Base-by-base conservation (phyloP, 352 stramenopile genomes). In the Phytophthora syringae region DNA sequence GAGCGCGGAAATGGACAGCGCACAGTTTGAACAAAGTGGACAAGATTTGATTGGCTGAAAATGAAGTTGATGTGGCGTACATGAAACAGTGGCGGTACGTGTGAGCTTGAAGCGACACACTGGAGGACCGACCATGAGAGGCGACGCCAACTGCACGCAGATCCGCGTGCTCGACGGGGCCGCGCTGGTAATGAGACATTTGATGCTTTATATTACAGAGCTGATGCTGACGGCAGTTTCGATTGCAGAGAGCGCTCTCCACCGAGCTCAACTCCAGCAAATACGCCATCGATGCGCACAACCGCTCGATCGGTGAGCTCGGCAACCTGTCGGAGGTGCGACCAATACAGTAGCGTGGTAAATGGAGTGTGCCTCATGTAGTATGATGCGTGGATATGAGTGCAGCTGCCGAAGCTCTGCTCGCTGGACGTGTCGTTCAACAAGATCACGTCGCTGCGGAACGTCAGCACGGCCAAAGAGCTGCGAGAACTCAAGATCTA, bases 351-450 rank as follows among this genome's bases (percentile, higher is more conserved):
- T 22, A 21, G 36, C 1, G 9, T 43, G 9, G n/a, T 21, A 18
- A n/a, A 11, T 11, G 0, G 11, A 3, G n/a, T 43, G 16, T 43
- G n/a, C 6, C 36, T 22, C 7, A 21, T 43, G 20, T 43, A 43
- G 11, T 22, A 21, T 43, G n/a, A 2, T 10, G 15, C 11, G 36
- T 27, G 10, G 34, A 22, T 40, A 22, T 47, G 34, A 47, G 2
- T 47, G 15, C 43, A 93, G 83, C 70, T 94, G 1, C 73, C 79
- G 2, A 92, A 89, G 59, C 60, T 94, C 15, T 90, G 78, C 55
- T 86, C 82, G 11, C 62, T 94, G 21, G 86, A 94, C 49, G 70
- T 94, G 32, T 94, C 84, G 6, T 94, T 94, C 71, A 93, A 94
- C 57, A 71, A 68, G 15, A 61, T 94, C 25, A 77, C 64, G 28